Evolutionary conservation across 805 yeast species (phyloP).

Genomic region (Schwanniomyces polymorphus): DNA sequence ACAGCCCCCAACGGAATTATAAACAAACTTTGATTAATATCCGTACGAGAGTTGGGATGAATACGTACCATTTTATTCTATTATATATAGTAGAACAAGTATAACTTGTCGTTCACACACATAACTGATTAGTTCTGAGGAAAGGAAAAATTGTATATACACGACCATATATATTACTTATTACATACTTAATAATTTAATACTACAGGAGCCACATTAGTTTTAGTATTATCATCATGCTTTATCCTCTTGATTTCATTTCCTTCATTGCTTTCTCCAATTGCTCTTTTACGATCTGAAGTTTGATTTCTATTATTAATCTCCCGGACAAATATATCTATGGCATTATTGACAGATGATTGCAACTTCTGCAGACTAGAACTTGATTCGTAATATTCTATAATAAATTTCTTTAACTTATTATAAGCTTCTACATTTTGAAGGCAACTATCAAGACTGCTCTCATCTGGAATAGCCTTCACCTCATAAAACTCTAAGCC

Average conservation of each 20-base stretch:
- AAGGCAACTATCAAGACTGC: background rate
- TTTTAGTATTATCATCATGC: constrained; percentile 3
- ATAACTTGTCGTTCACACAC: background rate
- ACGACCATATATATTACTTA: background rate
- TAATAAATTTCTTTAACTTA: background rate
- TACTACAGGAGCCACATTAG: constrained; percentile 7
- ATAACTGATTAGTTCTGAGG: background rate
- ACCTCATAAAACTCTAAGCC: background rate
- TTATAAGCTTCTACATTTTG: background rate
- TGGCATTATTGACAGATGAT: background rate
- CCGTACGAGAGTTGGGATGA: background rate
- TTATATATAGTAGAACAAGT: background rate
- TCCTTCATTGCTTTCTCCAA: constrained; percentile 1
- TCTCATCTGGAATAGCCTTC: background rate
- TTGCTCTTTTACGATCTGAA: background rate
- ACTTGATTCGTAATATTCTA: background rate
- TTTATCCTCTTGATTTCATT: constrained; percentile 8
- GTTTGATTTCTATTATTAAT: background rate
- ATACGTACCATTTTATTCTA: background rate
- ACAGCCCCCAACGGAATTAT: background rate
- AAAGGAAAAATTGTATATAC: background rate
- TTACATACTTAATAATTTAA: constrained; percentile 7
- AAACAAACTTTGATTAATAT: background rate
- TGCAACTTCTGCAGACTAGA: background rate
- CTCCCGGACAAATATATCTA: background rate